Evolutionary conservation across 2,329 filamentous ascomycete species (phyloP).

Genomic region (Magnaporthiopsis rhizophila): DNA sequence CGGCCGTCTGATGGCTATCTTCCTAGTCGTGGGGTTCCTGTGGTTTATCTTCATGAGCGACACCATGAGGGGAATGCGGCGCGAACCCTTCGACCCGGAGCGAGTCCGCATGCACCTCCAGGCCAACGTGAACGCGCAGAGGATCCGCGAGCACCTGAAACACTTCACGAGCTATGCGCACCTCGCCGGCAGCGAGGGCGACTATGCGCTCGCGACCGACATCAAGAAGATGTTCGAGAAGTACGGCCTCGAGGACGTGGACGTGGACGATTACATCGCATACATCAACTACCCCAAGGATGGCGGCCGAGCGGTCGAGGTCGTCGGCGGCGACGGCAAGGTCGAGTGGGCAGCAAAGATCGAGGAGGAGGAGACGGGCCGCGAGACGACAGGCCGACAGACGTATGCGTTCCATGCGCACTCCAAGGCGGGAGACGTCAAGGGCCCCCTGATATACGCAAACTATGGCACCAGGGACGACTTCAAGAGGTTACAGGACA

Average conservation of each 20-base stretch:
- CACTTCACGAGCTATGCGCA: slow-evolving; percentile 82
- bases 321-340: slow-evolving; percentile 59
- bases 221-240: slow-evolving; percentile 68
- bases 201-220: slow-evolving; percentile 78
- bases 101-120: slow-evolving; percentile 70
- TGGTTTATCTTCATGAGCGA: slow-evolving; percentile 84
- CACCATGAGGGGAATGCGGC: slow-evolving; percentile 60
- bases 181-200: slow-evolving; percentile 88
- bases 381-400: slow-evolving; percentile 55
- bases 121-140: slow-evolving; percentile 58
- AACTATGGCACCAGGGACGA: slow-evolving; percentile 86
- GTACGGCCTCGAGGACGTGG: slow-evolving; percentile 66
- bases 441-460: slow-evolving; percentile 79
- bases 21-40: slow-evolving; percentile 67
- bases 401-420: slow-evolving; percentile 81
- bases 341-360: slow-evolving; percentile 70
- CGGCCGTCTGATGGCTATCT: slow-evolving; percentile 64
- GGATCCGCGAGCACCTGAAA: slow-evolving; percentile 64
- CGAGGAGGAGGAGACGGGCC: slow-evolving; percentile 69
- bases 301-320: slow-evolving; percentile 71
- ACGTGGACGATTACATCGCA: slow-evolving; percentile 72
- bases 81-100: slow-evolving; percentile 72
- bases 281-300: slow-evolving; percentile 86
- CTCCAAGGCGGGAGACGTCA: slow-evolving; percentile 79
- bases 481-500: slow-evolving; percentile 63